Evolutionary conservation across 1,284 basidiomycete species (phyloP), one percentile per base, ranked within the genome.

Genomic region (Cryptococcus deneoformans): DNA sequence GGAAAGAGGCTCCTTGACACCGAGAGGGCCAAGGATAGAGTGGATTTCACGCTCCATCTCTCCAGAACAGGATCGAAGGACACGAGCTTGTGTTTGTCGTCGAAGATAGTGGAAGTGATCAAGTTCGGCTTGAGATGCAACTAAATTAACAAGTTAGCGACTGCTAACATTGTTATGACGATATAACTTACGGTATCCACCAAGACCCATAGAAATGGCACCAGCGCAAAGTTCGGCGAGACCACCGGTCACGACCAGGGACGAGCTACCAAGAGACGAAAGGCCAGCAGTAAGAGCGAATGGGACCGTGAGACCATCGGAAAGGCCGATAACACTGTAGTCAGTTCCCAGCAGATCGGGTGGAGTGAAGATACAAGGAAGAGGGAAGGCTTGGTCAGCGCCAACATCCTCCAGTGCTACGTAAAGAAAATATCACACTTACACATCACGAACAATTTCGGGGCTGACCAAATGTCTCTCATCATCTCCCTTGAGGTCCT

Each of bases 11-110:
- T 92, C 87, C 63, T 93, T 88, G 38, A 99, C 85, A 48, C 95
- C 95, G 50, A 96, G 83, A 0, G 90, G 88, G 2, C 88, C 89
- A 10, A 98, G 85, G 4, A 99, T 86, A 45, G 86, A 88, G 61
- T 87, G 83, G 0, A 98, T 92, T 76, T 98, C 95, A 51, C 94
- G 86, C 78, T 97, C 92, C 85, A 98, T 90, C 80, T 98, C 94
- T 56, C 91, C 91, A 20, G 86, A 84, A 74, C 95, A 98, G 52
- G 87, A 91, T 14, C 91, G 86, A 5, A 84, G 76, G 12, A 98
- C 92, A 44, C 94, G 87, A n/a, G 87, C 83, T 54, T 86, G 81
- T 4, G 89, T 92, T 63, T 85, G 83, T 46, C 84, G 82, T 42
- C 82, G 84, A 44, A 90, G 84, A 78, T 89, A 95, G 58, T 87